A percentile compares a stretch with the other conserved stretches of the same genome.
Conservation (phyloP, 2,329 filamentous ascomycete genomes). For the Botryotinia convoluta region DNA sequence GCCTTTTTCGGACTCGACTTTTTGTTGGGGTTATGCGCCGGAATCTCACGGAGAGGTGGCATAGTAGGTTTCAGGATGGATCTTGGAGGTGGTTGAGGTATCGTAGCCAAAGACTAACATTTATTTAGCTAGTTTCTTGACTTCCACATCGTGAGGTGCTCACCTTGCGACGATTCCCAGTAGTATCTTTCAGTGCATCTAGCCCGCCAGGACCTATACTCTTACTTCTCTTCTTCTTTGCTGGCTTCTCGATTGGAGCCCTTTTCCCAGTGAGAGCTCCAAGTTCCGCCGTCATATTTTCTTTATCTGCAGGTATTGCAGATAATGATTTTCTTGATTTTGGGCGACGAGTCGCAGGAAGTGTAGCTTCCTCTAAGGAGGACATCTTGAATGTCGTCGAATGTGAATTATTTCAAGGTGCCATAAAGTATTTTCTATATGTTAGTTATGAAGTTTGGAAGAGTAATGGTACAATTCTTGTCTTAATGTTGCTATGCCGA, state of each 20-base stretch:
- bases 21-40: slow-evolving; percentile 46
- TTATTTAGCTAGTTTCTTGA: slow-evolving; percentile 19
- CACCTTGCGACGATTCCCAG: slow-evolving; percentile 79
- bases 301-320: slow-evolving; percentile 64
- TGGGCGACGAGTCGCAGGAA: slow-evolving; percentile 53
- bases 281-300: slow-evolving; percentile 72
- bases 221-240: slow-evolving; percentile 81
- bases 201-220: slow-evolving; percentile 91
- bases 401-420: not conserved
- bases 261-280: slow-evolving; percentile 43
- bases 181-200: slow-evolving; percentile 72
- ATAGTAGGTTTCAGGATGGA: slow-evolving; percentile 83
- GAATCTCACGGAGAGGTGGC: slow-evolving; percentile 63
- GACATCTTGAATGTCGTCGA: slow-evolving; percentile 40
- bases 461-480: slow-evolving; percentile 21
- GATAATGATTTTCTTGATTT: slow-evolving; percentile 70
- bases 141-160: slow-evolving; percentile 34
- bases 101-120: slow-evolving; percentile 33
- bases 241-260: slow-evolving; percentile 26
- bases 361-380: slow-evolving; percentile 46
- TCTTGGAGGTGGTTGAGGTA: slow-evolving; percentile 48
- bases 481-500: slow-evolving; percentile 24
- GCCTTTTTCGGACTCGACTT: slow-evolving; percentile 35
- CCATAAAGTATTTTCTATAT: not conserved
- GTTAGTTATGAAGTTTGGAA: slow-evolving; percentile 13